Evolutionary conservation across 108 stramenopile species (phyloP).

Genomic region (Cyclotella kingstonii): DNA sequence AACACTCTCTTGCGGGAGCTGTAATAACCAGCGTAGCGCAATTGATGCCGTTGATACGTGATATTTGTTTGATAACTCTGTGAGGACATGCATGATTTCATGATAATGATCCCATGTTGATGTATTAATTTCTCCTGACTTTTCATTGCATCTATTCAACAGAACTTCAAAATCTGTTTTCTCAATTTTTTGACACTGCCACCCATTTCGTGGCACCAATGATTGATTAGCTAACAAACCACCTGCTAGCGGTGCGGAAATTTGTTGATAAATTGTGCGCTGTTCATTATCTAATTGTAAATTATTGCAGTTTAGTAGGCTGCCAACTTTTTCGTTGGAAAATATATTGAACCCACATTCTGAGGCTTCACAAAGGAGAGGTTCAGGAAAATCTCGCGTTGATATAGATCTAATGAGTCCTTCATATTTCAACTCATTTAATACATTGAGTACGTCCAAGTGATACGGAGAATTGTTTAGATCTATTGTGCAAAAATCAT

Average conservation of each 20-base stretch:
- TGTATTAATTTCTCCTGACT: background rate
- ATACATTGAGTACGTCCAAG: slow-evolving; percentile 60
- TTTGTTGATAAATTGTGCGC: slow-evolving; percentile 1
- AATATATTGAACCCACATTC: slow-evolving; percentile 51
- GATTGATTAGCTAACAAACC: slow-evolving; percentile 52
- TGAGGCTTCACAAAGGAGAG: slow-evolving; percentile 21
- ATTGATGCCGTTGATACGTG: slow-evolving; percentile 58
- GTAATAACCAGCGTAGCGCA: slow-evolving; percentile 63
- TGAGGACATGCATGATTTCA: slow-evolving; percentile 37
- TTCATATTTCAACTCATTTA: slow-evolving; percentile 66
- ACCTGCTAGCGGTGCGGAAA: slow-evolving; percentile 52
- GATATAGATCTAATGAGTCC: slow-evolving; percentile 61
- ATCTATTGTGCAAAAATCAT: slow-evolving; percentile 1
- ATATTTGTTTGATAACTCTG: slow-evolving; percentile 54
- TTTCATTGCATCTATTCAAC: slow-evolving; percentile 7
- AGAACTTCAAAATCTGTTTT: slow-evolving; percentile 15
- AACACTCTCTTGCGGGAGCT: slow-evolving; percentile 41
- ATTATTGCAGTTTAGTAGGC: slow-evolving; percentile 47
- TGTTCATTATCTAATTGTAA: slow-evolving; percentile 18
- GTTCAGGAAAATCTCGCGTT: slow-evolving; percentile 39
- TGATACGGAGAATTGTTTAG: slow-evolving; percentile 44
- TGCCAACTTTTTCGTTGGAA: slow-evolving; percentile 47
- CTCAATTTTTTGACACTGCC: slow-evolving; percentile 12
- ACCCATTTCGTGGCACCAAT: background rate
- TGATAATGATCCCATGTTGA: slow-evolving; percentile 15